phyloP scores from a whole-genome alignment of 2,329 filamentous ascomycete species.

The Bipolaris oryzae region DNA sequence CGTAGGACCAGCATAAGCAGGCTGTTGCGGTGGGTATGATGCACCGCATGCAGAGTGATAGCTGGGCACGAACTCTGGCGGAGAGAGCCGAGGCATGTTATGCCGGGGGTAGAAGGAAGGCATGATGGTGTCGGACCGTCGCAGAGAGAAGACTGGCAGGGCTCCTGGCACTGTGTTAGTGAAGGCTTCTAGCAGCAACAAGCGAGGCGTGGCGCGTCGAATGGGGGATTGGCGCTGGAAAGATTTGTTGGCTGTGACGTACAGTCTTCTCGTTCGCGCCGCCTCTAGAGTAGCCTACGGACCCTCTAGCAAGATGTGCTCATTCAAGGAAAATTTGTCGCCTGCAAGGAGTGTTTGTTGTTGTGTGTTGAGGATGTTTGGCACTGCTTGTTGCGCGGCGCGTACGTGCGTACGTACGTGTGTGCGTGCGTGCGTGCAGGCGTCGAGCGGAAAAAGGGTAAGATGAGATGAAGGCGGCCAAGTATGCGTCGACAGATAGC shows the following conservation, averaged over 20 bases:
- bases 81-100: constrained; percentile 54
- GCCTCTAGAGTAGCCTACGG: constrained; percentile 44
- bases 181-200: not conserved
- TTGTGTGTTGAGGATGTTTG: constrained; percentile 21
- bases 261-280: constrained; percentile 51
- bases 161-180: constrained; percentile 43
- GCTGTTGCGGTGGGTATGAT: constrained; percentile 53
- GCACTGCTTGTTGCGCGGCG: constrained; percentile 12
- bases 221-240: not conserved
- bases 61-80: constrained; percentile 55
- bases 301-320: constrained; percentile 41
- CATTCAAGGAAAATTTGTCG: constrained; percentile 45
- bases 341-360: constrained; percentile 12
- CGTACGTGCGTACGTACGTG: not conserved
- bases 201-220: constrained; percentile 7
- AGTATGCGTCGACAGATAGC: constrained; percentile 21
- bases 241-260: constrained; percentile 23
- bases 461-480: constrained; percentile 23
- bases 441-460: not conserved
- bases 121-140: constrained; percentile 51
- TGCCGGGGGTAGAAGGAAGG: constrained; percentile 58
- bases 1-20: constrained; percentile 50
- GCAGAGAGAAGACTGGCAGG: constrained; percentile 52
- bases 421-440: not conserved
- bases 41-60: constrained; percentile 53